Percentiles rank a stretch among this genome's conserved stretches.
These are phyloP conservation scores for Quercus bicolor DNA, from an alignment of 306 rosid species.

Conservation along the genomic window DNA sequence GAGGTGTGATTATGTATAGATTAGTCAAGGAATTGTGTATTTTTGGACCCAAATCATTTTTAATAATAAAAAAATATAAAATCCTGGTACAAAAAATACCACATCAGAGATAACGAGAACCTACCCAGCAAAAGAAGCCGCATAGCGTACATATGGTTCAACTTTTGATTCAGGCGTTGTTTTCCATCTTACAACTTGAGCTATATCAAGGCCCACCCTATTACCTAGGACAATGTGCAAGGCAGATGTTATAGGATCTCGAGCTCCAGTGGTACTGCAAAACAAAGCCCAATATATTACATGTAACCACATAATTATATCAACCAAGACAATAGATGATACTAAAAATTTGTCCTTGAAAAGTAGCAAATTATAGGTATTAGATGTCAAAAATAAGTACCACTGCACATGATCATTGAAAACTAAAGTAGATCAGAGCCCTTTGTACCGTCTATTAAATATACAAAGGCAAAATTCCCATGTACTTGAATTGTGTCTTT, in stretches of 20 bases:
- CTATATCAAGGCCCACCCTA: conserved; percentile 78
- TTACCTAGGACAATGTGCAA: conserved; percentile 86
- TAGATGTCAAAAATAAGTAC: neutral
- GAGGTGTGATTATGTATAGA: neutral
- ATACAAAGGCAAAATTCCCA: neutral
- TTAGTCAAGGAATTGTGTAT: neutral
- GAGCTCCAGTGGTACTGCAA: conserved; percentile 84
- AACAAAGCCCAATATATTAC: neutral
- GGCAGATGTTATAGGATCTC: conserved; percentile 90
- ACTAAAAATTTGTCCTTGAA: neutral
- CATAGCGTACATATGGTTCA: conserved; percentile 82
- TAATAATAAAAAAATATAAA: neutral
- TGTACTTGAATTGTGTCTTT: neutral
- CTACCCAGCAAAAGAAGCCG: conserved; percentile 97
- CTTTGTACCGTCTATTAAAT: neutral
- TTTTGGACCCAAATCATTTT: neutral
- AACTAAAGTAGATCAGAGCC: neutral
- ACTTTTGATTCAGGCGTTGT: conserved; percentile 57
- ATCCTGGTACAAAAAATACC: neutral
- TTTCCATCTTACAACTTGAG: conserved; percentile 97
- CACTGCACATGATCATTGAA: neutral
- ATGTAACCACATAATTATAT: neutral
- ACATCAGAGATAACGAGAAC: conserved; percentile 16
- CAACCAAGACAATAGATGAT: neutral
- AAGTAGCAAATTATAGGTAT: no score